Evolutionary conservation across 2,329 filamentous ascomycete species (phyloP).

Genomic region (Fusarium sp.): DNA sequence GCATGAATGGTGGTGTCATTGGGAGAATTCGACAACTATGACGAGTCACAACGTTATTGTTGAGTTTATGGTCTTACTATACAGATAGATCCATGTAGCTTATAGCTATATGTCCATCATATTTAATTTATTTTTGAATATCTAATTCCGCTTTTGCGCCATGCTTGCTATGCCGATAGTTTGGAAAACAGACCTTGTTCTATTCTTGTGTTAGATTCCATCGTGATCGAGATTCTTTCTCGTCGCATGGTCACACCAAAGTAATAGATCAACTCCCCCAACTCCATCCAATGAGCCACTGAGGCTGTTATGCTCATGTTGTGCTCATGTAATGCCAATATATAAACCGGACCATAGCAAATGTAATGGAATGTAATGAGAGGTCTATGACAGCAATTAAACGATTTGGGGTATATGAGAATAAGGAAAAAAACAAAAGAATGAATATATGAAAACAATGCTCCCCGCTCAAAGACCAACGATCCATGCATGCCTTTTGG

Average conservation of each 20-base stretch:
- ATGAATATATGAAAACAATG: conserved; percentile 7
- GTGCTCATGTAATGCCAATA: conserved; percentile 15
- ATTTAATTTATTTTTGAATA: conserved; percentile 6
- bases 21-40: background rate
- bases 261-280: conserved; percentile 26
- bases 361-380: background rate
- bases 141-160: conserved; percentile 20
- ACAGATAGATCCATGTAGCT: background rate
- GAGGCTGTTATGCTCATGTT: conserved; percentile 23
- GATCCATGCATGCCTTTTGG: background rate
- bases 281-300: conserved; percentile 36
- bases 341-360: conserved; percentile 8
- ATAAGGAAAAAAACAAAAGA: conserved; percentile 17
- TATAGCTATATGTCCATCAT: background rate
- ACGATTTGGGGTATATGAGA: conserved; percentile 39
- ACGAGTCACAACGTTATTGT: conserved; percentile 3
- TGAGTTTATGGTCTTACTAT: background rate
- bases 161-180: background rate
- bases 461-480: background rate
- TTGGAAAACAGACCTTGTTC: conserved; percentile 7
- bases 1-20: background rate
- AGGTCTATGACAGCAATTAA: conserved; percentile 34
- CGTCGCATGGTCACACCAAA: conserved; percentile 1
- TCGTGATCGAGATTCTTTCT: background rate
- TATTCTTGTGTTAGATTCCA: conserved; percentile 1